Conservation (phyloP, 177 flowering plant species). For the Viscum album region DNA sequence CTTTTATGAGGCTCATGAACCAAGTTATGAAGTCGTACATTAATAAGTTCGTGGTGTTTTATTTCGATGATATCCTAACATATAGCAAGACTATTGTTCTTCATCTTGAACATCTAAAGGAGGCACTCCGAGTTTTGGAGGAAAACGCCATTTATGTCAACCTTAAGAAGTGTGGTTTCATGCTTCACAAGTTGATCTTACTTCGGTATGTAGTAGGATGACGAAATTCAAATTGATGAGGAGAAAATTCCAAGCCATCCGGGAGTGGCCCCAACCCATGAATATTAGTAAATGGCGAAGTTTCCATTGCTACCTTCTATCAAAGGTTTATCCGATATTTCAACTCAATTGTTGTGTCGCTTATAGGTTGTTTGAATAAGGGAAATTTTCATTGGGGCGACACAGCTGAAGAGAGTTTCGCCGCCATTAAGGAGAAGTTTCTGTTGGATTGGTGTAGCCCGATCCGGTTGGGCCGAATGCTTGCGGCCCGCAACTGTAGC, state of each 20-base stretch:
- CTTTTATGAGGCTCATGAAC: background rate
- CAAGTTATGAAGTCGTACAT: background rate
- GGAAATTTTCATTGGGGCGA: background rate
- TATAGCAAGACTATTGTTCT: background rate
- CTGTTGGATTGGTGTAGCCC: background rate
- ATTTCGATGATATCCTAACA: background rate
- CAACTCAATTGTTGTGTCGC: background rate
- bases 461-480: too few relatives aligned
- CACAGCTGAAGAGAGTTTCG: background rate
- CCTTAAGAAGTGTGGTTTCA: background rate
- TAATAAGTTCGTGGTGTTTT: background rate
- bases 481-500: too few relatives aligned
- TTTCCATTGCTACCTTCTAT: background rate
- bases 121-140: background rate
- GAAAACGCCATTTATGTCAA: background rate
- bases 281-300: background rate
- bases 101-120: background rate
- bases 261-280: background rate
- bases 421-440: background rate
- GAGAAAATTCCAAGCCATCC: background rate
- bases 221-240: background rate
- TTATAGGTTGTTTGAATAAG: too few relatives aligned
- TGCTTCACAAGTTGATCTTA: background rate
- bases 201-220: background rate
- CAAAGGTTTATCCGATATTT: background rate